These are phyloP conservation scores for Colletotrichum magnum DNA, from an alignment of 2,329 filamentous ascomycete genomes.

Conservation along the genomic window DNA sequence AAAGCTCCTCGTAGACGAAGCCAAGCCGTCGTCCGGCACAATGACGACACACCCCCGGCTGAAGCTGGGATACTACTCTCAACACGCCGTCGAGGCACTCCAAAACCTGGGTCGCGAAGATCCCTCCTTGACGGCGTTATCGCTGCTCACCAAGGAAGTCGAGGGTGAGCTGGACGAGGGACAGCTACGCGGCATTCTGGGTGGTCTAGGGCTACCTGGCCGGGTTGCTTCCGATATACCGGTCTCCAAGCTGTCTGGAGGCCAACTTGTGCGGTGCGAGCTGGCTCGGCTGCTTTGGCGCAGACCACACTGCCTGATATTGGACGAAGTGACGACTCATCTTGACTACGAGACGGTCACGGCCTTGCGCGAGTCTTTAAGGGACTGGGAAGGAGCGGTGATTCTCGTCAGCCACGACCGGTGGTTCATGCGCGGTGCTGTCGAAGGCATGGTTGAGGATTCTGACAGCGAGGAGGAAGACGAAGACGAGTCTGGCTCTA, in stretches of 20 bases:
- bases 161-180: slow-evolving; percentile 73
- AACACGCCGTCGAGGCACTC: slow-evolving; percentile 81
- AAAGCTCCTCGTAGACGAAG: slow-evolving; percentile 75
- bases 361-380: slow-evolving; percentile 76
- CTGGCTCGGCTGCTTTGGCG: slow-evolving; percentile 78
- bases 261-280: slow-evolving; percentile 78
- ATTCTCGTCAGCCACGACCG: slow-evolving; percentile 86
- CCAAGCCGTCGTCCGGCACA: slow-evolving; percentile 72
- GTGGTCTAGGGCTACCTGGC: slow-evolving; percentile 78
- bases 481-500: slow-evolving; percentile 56
- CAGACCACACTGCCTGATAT: slow-evolving; percentile 79
- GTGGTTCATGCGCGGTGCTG: slow-evolving; percentile 82
- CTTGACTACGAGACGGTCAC: slow-evolving; percentile 86
- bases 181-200: slow-evolving; percentile 75
- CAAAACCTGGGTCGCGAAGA: slow-evolving; percentile 63
- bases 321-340: slow-evolving; percentile 89
- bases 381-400: slow-evolving; percentile 80
- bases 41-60: slow-evolving; percentile 77
- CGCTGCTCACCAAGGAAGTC: slow-evolving; percentile 70
- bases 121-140: slow-evolving; percentile 73
- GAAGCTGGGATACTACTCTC: slow-evolving; percentile 82
- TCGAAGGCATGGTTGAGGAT: slow-evolving; percentile 71
- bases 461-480: slow-evolving; percentile 57
- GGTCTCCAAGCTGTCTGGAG: slow-evolving; percentile 80
- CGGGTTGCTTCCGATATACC: slow-evolving; percentile 81